Conservation (phyloP, 495 filamentous ascomycete species). For the Parachaetomium inaequale region DNA sequence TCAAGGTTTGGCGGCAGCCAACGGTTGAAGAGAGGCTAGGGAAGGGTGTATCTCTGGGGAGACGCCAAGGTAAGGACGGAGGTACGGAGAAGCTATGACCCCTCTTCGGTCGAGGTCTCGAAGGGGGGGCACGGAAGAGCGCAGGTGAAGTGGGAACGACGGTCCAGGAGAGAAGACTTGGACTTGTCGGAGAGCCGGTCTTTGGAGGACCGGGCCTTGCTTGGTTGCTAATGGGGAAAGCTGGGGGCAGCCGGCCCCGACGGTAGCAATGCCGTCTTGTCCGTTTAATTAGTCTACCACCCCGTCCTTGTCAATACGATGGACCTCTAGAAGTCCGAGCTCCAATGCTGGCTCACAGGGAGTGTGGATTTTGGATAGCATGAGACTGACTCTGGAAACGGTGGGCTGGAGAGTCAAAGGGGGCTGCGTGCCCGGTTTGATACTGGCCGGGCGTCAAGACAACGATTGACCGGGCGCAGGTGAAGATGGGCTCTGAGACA, state of each 20-base stretch:
- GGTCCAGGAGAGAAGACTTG: background rate
- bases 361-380: background rate
- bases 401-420: background rate
- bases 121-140: background rate
- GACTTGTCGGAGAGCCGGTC: background rate
- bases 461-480: background rate
- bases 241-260: background rate
- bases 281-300: background rate
- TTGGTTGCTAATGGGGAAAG: background rate
- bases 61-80: background rate
- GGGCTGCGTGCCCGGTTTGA: background rate
- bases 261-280: background rate
- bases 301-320: background rate
- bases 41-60: background rate
- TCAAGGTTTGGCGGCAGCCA: constrained; percentile 5
- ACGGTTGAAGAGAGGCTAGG: background rate
- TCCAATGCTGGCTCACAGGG: background rate
- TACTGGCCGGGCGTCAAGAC: background rate
- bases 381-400: background rate
- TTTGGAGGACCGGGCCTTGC: background rate
- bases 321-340: background rate
- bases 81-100: background rate
- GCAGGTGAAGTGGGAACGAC: background rate
- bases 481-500: background rate
- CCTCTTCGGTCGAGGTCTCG: constrained; percentile 1